Percentiles rank a stretch among this genome's conserved stretches.
phyloP scores from a whole-genome alignment of 306 rosid species.

The Cicer pinnatifidum region DNA sequence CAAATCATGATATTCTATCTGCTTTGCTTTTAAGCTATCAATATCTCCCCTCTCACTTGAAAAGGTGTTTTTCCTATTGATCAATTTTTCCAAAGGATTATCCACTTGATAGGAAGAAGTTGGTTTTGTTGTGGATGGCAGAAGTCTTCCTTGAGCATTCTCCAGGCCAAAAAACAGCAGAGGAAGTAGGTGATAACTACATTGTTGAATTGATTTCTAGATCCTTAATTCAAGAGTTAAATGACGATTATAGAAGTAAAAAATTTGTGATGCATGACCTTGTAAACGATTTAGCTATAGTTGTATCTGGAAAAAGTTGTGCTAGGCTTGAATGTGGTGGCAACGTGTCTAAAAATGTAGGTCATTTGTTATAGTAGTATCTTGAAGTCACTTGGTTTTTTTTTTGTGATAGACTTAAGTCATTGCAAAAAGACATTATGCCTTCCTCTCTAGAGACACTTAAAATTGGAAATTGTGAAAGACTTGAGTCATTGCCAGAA shows the following conservation, averaged over 20 bases:
- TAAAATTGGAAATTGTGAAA: not conserved
- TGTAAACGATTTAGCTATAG: not conserved
- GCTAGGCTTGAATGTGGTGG: not conserved
- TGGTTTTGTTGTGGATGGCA: not conserved
- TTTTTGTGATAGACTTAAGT: not conserved
- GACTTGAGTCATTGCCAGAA: not conserved
- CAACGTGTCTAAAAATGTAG: not conserved
- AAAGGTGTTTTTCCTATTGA: constrained; percentile 1
- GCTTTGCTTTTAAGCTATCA: constrained; percentile 1
- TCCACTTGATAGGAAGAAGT: not conserved
- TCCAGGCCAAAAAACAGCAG: not conserved
- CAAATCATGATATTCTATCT: not conserved
- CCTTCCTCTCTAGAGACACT: not conserved
- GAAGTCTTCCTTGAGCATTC: constrained; percentile 4
- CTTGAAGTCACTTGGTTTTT: too few relatives aligned
- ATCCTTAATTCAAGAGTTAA: not conserved
- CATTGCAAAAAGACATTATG: not conserved
- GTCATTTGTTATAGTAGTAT: not conserved
- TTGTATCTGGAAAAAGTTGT: constrained; percentile 1
- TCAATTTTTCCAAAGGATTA: constrained; percentile 11
- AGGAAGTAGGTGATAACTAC: not conserved
- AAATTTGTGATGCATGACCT: constrained; percentile 7
- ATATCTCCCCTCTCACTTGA: not conserved
- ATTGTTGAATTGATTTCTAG: not conserved
- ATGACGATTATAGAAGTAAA: not conserved